Evolutionary conservation across 306 rosid genomes (phyloP), one percentile per base, ranked within the genome.

Genomic region (Prunus salicina): DNA sequence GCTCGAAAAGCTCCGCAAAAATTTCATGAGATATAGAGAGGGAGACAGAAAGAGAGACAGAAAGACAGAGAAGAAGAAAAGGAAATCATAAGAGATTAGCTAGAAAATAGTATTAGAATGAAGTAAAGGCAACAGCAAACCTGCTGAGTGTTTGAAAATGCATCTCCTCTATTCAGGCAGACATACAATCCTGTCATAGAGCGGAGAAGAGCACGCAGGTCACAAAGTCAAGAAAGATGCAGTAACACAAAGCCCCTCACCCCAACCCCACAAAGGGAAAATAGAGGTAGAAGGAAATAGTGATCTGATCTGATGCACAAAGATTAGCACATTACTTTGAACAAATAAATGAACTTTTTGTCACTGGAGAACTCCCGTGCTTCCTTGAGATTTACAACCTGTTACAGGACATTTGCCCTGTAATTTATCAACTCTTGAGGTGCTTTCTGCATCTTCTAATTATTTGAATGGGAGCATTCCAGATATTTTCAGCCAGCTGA

Each of bases 371-470:
- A 91, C 38, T 93, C 97, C 71, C 90, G 89, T 18, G 97, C 97
- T 78, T 93, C 98, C 84, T 91, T 91, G 58, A 93, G 98, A 84
- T 91, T 91, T 53, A 93, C 98, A 86, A 89, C 98, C 97, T 93
- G 88, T 65, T 22, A 77, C 71, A 73, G 69, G 41, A 85, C 79
- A 84, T 38, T 69, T 69, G 38, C 38, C 38, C 38, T 32, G 7
- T 5, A 71, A 71, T 38, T 22, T 55, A 19, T 71, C 52, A 11
- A 18, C 71, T 43, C 53, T 67, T 22, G 30, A 12, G 22, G 18
- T 12, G 5, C 53, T 67, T 67, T 25, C 38, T 61, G 66, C 66
- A 61, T 27, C 41, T 3, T 5, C 12, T 24, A 68, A 67, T 43
- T 4, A 45, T 7, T 68, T 68, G 41, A 68, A 25, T 25, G 72